Base-by-base conservation (phyloP, 805 yeast species). In the Candida krabiensis region DNA sequence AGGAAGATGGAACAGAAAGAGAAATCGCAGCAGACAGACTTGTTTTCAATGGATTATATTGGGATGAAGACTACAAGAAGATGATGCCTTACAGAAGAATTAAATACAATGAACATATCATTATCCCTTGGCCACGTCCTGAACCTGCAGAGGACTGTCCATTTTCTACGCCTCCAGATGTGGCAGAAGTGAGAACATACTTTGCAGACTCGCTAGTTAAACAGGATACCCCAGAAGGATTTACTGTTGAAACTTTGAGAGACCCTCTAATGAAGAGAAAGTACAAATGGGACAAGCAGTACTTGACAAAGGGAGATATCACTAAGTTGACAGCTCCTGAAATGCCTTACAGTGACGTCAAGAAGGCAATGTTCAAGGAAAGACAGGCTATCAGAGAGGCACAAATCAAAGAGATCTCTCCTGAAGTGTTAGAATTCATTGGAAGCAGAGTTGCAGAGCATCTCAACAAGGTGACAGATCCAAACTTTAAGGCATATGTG, bases 51-150 rank as follows among this genome's bases (percentile, higher is more conserved):
- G 95, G 86, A 16, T 64, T 69, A 35, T 83, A 84, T 56, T 91
- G 75, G 60, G 96, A 89, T 56, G 77, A 76, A 30, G 77, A 83
- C 49, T 80, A 83, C 61, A 82, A 81, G 57, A 71, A 71, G 53
- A 75, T 83, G 72, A 64, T 87, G 68, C 95, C 95, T 21, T 77
- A 77, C 42, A 78, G 98, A 62, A 77, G 79, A 50, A 87, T 90
- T 18, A 75, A 75, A 46, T 80, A 85, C 49, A 81, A 83, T 51
- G 77, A 75, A 28, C 74, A 79, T 36, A 67, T 87, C 37, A 76
- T 80, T 17, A 80, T 90, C 35, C 97, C 97, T 37, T 91, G 96
- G 95, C 96, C 96, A 26, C 74, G 77, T 50, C 90, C 93, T 2
- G 79, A 71, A 23, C 65, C 69, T 0, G 49, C 53, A 3, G 76